Evolutionary conservation across 2,329 filamentous ascomycete genomes (phyloP), one percentile per base, ranked within the genome.

Genomic region (Stachybotrys chlorohalonatus): DNA sequence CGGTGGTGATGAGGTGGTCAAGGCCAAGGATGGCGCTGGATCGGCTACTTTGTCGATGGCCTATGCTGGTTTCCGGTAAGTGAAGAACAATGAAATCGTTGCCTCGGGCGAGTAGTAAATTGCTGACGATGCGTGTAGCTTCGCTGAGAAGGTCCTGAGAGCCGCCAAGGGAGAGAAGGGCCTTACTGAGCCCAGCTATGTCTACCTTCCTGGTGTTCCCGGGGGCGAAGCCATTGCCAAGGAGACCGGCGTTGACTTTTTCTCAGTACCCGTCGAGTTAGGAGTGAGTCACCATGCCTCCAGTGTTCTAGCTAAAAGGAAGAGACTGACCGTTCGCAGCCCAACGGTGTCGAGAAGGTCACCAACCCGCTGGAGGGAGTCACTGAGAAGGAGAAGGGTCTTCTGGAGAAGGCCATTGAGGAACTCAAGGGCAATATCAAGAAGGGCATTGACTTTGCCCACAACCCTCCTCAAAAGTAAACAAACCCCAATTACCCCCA

Each of bases 1-100:
- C 65, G 94, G 94, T 71, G 94, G 94, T 80, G 94, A 99, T 64
- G 91, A 96, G 78, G 91, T 96, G 60, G 91, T 96, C 72, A 86
- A 93, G 81, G 91, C 91, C 70, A 96, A 96, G 84, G 89, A 94
- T 62, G 91, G 91, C 67, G 85, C 86, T 68, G 91, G 91, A 61
- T 95, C 90, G 58, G 91, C 91, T 62, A 96, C 91, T 56, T 82
- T 96, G 54, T 95, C 90, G 65, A 96, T 96, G 91, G 91, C 91
- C 58, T 95, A 91, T 71, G 94, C 94, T 63, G 94, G 94, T 63
- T 97, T 86, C 84, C 88, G 90, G 87, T 92, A 75, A 62, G 80
- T 67, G 47, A 42, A 42, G 13, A 42, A 42, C 13, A 42, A 42
- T 42, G 36, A 13, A 42, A 42, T 9, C 36, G 36, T 42, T 9